These are phyloP conservation scores for Alternaria arbusti DNA, from an alignment of 2,329 filamentous ascomycete genomes.

Conservation along the genomic window DNA sequence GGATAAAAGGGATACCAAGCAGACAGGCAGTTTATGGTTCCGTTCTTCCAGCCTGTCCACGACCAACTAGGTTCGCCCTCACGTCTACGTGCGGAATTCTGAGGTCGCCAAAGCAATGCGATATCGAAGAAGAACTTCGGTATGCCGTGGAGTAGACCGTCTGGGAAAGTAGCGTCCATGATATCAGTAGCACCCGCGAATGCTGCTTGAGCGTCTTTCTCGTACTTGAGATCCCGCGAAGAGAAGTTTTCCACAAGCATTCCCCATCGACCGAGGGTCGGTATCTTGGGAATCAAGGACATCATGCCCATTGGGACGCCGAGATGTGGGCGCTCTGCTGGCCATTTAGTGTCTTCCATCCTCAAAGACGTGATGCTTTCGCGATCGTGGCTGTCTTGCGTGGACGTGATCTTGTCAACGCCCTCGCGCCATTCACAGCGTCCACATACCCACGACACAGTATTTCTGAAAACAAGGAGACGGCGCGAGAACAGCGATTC, in stretches of 20 bases:
- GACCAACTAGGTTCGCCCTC: background rate
- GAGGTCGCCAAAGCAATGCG: background rate
- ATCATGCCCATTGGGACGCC: background rate
- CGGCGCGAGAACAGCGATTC: background rate
- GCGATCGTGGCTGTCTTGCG: too few species aligned
- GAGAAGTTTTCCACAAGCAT: background rate
- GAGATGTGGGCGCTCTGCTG: background rate
- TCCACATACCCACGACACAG: background rate
- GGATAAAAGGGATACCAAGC: background rate
- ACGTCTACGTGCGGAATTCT: background rate
- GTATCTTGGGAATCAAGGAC: background rate
- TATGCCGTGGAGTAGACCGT: background rate
- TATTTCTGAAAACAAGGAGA: background rate
- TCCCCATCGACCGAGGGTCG: background rate
- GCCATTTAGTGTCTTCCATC: background rate
- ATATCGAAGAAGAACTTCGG: background rate
- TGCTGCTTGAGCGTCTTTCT: background rate
- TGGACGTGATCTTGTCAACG: background rate
- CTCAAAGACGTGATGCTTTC: background rate
- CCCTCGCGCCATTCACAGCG: background rate
- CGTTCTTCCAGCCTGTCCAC: background rate
- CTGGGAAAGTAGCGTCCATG: background rate
- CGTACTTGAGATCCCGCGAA: background rate
- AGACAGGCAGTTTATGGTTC: background rate
- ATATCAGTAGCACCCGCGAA: background rate